Evolutionary conservation across 2,329 filamentous ascomycete genomes (phyloP).

Genomic region (Cladosporium sp.): DNA sequence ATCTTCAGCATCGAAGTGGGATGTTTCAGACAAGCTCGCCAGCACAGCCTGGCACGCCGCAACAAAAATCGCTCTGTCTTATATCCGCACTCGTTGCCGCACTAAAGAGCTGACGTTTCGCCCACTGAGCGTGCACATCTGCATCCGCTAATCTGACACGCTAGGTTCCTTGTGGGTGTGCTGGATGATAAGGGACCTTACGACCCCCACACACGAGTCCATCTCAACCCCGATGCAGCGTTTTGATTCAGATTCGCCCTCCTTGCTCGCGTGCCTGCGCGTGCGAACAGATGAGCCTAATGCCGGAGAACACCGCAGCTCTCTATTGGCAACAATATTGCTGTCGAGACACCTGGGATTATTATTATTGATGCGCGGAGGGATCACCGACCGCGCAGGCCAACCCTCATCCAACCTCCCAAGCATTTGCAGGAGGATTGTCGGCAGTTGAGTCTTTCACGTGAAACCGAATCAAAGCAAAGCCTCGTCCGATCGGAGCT

Average conservation of each 20-base stretch:
- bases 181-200: neutral
- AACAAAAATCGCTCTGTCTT: neutral
- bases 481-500: constrained; percentile 14
- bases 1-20: constrained; percentile 10
- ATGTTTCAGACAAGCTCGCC: neutral
- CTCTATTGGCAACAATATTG: neutral
- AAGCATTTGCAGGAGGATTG: neutral
- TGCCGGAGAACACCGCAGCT: constrained; percentile 12
- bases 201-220: neutral
- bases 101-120: constrained; percentile 4
- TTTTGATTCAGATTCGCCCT: neutral
- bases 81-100: neutral
- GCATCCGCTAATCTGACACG: constrained; percentile 7
- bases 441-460: constrained; percentile 11
- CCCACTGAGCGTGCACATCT: neutral
- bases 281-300: constrained; percentile 1
- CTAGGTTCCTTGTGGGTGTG: constrained; percentile 1
- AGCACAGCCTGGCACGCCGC: neutral
- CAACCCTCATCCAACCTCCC: neutral
- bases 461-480: constrained; percentile 9
- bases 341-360: neutral
- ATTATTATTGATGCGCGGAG: neutral
- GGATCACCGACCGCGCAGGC: neutral
- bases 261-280: constrained; percentile 4
- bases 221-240: neutral